Evolutionary conservation across 1,284 basidiomycete species (phyloP).

Genomic region (Ceratobasidium sp.): DNA sequence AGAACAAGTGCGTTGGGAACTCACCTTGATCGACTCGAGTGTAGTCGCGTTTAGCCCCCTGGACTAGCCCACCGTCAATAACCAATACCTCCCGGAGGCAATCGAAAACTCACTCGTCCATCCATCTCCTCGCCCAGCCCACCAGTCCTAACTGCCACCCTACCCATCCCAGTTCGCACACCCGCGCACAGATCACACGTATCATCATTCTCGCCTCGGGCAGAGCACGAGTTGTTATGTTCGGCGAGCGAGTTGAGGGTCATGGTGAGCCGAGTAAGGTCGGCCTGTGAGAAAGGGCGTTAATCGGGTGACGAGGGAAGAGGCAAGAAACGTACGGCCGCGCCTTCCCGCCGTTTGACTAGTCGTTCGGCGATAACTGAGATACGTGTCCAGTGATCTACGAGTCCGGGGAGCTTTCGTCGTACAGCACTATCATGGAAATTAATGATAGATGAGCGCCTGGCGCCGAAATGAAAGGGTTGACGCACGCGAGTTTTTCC

Average conservation of each 20-base stretch:
- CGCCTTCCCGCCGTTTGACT: slow-evolving; percentile 86
- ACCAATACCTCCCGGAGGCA: slow-evolving; percentile 65
- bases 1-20: slow-evolving; percentile 29
- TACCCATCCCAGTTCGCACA: slow-evolving; percentile 78
- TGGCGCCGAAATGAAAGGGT: neutral
- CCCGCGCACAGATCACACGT: slow-evolving; percentile 85
- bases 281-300: slow-evolving; percentile 67
- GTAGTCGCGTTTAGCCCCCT: slow-evolving; percentile 57
- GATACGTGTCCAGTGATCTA: slow-evolving; percentile 93
- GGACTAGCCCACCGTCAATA: slow-evolving; percentile 61
- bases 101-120: slow-evolving; percentile 71
- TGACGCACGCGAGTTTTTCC: slow-evolving; percentile 81
- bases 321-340: slow-evolving; percentile 76
- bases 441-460: slow-evolving; percentile 15
- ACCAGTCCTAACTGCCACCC: slow-evolving; percentile 77
- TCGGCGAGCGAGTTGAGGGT: slow-evolving; percentile 84
- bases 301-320: slow-evolving; percentile 43
- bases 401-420: slow-evolving; percentile 75
- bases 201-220: slow-evolving; percentile 65
- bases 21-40: slow-evolving; percentile 80
- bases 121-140: slow-evolving; percentile 84
- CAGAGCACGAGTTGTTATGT: slow-evolving; percentile 80
- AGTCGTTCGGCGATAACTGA: slow-evolving; percentile 86
- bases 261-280: slow-evolving; percentile 84
- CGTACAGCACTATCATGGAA: slow-evolving; percentile 70